A percentile compares a stretch with the other conserved stretches of the same genome.
phyloP scores from a whole-genome alignment of 345 rosid species.

The Anastatica hierochuntica region DNA sequence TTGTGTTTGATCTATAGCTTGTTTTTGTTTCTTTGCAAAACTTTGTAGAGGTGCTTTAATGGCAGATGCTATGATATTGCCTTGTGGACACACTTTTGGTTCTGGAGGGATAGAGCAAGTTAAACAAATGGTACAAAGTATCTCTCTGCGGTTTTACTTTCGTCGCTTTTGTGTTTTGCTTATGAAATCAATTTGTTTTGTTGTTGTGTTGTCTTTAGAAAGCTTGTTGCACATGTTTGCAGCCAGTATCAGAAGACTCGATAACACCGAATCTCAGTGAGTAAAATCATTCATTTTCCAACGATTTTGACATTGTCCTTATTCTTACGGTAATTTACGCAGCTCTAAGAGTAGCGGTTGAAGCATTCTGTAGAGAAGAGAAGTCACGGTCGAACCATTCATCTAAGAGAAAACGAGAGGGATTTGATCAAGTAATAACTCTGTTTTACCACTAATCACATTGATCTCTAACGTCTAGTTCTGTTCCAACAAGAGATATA shows the following conservation, averaged over 20 bases:
- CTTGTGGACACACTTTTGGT: conserved; percentile 93
- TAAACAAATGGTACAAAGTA: conserved; percentile 39
- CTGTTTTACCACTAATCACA: neutral
- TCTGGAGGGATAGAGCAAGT: conserved; percentile 64
- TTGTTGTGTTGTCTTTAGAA: conserved; percentile 10
- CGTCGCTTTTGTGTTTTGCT: neutral
- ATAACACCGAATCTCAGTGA: conserved; percentile 77
- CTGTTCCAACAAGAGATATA: neutral
- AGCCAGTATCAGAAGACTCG: conserved; percentile 56
- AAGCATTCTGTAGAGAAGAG: conserved; percentile 74
- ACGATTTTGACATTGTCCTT: neutral
- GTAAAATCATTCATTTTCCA: conserved; percentile 9
- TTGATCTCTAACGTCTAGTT: neutral
- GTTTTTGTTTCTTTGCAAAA: too few species aligned
- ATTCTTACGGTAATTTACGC: conserved; percentile 10
- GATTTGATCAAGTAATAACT: conserved; percentile 59
- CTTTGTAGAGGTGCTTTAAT: conserved; percentile 65
- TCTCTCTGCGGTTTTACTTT: neutral
- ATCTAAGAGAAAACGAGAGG: conserved; percentile 74
- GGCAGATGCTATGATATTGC: conserved; percentile 92
- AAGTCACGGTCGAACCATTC: conserved; percentile 46
- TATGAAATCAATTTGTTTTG: conserved; percentile 1
- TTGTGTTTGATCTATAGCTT: too few species aligned
- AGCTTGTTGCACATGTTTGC: conserved; percentile 70
- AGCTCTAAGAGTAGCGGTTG: conserved; percentile 81